Evolutionary conservation across 495 filamentous ascomycete species (phyloP).

Genomic region (Penicillium goetzii): DNA sequence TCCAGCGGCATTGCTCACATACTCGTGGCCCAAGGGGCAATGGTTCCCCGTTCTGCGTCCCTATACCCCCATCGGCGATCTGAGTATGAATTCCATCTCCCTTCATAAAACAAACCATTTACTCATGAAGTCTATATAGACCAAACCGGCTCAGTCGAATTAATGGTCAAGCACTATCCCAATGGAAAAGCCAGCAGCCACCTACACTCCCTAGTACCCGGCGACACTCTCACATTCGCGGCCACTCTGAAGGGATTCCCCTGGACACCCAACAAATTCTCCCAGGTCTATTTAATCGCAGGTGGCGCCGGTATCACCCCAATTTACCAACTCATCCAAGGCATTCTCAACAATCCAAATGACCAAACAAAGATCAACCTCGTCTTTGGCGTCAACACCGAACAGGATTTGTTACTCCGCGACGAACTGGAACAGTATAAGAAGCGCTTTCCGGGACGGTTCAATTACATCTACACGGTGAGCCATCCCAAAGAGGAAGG

Average conservation of each 20-base stretch:
- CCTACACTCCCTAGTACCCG: constrained; percentile 63
- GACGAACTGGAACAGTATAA: constrained; percentile 58
- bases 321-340: constrained; percentile 62
- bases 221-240: constrained; percentile 58
- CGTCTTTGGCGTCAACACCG: constrained; percentile 67
- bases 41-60: constrained; percentile 59
- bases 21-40: constrained; percentile 54
- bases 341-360: constrained; percentile 62
- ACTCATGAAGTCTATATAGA: constrained; percentile 37
- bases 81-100: constrained; percentile 40
- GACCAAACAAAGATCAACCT: constrained; percentile 66
- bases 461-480: constrained; percentile 64
- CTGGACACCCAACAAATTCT: constrained; percentile 59
- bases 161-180: constrained; percentile 69
- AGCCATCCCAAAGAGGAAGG: constrained; percentile 44
- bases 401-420: constrained; percentile 61
- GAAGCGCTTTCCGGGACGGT: constrained; percentile 56
- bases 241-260: constrained; percentile 53
- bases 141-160: constrained; percentile 56
- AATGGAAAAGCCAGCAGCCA: constrained; percentile 63
- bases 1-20: constrained; percentile 57
- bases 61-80: constrained; percentile 61
- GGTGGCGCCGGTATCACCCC: constrained; percentile 69
- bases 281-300: constrained; percentile 61
- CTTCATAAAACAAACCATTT: not conserved